Conservation (phyloP, 2,329 filamentous ascomycete species). For the Dothideomycetidae sp. region DNA sequence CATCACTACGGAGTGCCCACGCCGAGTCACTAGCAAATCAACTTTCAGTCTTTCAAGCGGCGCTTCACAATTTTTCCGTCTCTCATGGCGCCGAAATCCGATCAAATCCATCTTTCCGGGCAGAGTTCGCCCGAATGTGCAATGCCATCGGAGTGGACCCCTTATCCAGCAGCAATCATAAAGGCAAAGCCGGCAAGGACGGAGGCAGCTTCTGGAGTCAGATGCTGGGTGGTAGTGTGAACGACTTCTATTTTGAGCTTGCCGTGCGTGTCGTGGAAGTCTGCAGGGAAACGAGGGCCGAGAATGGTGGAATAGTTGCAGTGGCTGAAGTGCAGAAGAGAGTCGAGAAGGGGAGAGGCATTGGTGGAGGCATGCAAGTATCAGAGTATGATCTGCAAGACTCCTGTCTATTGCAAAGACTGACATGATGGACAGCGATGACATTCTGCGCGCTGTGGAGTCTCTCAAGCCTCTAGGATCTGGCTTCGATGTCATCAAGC, state of each 20-base stretch:
- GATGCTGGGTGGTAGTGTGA: slow-evolving; percentile 77
- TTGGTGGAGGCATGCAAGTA: slow-evolving; percentile 66
- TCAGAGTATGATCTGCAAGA: slow-evolving; percentile 46
- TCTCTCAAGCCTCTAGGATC: slow-evolving; percentile 77
- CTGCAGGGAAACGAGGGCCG: slow-evolving; percentile 67
- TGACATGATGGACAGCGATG: slow-evolving; percentile 43
- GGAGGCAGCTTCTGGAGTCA: slow-evolving; percentile 77
- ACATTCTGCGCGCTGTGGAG: slow-evolving; percentile 77
- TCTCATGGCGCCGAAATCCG: slow-evolving; percentile 94
- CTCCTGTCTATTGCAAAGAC: neutral
- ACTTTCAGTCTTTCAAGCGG: slow-evolving; percentile 86
- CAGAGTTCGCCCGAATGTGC: slow-evolving; percentile 98
- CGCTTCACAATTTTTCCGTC: slow-evolving; percentile 87
- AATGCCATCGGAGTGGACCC: slow-evolving; percentile 93
- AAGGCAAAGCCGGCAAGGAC: slow-evolving; percentile 26
- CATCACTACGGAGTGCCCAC: slow-evolving; percentile 69
- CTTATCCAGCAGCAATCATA: slow-evolving; percentile 43
- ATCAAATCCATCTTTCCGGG: slow-evolving; percentile 84
- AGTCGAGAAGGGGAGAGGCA: slow-evolving; percentile 57
- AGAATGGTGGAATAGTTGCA: slow-evolving; percentile 86
- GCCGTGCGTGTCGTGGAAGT: slow-evolving; percentile 92
- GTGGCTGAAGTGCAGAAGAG: slow-evolving; percentile 66
- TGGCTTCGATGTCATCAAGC: slow-evolving; percentile 69
- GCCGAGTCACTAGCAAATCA: slow-evolving; percentile 79
- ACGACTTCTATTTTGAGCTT: slow-evolving; percentile 97